Base-by-base conservation (phyloP, 2,329 filamentous ascomycete genomes). In the Podosphaera fusca region DNA sequence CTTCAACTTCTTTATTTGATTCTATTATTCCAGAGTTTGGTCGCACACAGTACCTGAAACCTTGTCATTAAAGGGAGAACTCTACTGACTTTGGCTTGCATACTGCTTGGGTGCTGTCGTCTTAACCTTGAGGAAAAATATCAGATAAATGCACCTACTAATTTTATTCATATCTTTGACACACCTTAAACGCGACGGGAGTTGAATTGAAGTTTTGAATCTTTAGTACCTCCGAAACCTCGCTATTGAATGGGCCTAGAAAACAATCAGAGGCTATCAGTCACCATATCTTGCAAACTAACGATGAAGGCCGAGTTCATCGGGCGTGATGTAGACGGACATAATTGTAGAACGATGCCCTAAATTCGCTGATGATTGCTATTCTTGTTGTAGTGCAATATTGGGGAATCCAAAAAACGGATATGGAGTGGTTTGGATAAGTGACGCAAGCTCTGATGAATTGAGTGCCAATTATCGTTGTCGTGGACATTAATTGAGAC, bases 21-120 rank as follows among this genome's bases (percentile, higher is more conserved):
- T 95, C 89, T 70, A 98, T 92, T 69, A 89, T 85, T 66, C 92
- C 92, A 56, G 89, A 95, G 75, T 98, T 96, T 58, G 92, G 90
- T 66, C 92, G 83, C 59, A 96, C 90, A 70, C 92, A 96, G 74
- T 98, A 98, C 76, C 90, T 95, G 66, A 45, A 62, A 54, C 58
- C 60, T 54, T 58, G 60, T 67, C 58, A 68, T 63, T 57, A 52
- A 33, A 31, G 1, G 14, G 8, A 2, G 4, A 10, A 14, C 31
- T 42, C 50, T 4, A 7, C 10, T 36, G 12, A 14, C 4, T 55
- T 14, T n/a, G 14, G 33, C n/a, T 9, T 5, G 64, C 84, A 68
- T 85, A 98, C 90, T 96, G 92, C 74, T 96, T 96, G 38, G 92
- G 92, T 55, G 92, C 92, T 61, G 92, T 98, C 54, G 92, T 98